Evolutionary conservation across 75 land plant genomes (phyloP).

Genomic region (Larix kaempferi): DNA sequence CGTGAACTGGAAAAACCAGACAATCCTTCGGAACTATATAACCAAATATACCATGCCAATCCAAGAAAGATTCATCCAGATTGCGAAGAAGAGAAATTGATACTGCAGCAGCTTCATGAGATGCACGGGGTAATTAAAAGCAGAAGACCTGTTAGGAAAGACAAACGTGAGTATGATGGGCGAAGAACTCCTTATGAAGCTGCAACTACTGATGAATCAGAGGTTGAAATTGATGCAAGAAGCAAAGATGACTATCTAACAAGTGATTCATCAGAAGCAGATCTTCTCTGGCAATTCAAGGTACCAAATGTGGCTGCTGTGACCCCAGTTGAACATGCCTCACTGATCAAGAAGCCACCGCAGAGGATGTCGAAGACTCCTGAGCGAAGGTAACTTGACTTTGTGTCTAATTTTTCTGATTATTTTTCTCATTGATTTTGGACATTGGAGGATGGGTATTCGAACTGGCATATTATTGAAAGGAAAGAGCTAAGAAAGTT

Average conservation of each 20-base stretch:
- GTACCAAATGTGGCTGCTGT: conserved; percentile 14
- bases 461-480: not conserved
- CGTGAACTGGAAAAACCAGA: conserved; percentile 9
- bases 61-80: conserved; percentile 23
- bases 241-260: conserved; percentile 23
- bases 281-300: conserved; percentile 36
- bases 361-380: conserved; percentile 22
- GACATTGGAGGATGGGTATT: not conserved
- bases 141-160: conserved; percentile 9
- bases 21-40: conserved; percentile 26
- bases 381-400: conserved; percentile 36
- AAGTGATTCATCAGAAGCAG: conserved; percentile 62
- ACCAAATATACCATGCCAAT: conserved; percentile 37
- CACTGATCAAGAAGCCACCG: conserved; percentile 32
- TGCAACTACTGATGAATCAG: conserved; percentile 34
- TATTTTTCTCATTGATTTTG: not conserved
- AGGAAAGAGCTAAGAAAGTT: not conserved
- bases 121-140: conserved; percentile 2
- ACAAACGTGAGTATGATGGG: conserved; percentile 17
- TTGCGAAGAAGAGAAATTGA: conserved; percentile 18
- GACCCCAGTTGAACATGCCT: conserved; percentile 19
- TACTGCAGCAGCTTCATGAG: conserved; percentile 4
- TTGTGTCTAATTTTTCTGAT: not conserved
- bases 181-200: conserved; percentile 7
- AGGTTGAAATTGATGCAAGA: conserved; percentile 12